Base-by-base conservation (phyloP, 805 yeast species). In the Metschnikowia borealis region DNA sequence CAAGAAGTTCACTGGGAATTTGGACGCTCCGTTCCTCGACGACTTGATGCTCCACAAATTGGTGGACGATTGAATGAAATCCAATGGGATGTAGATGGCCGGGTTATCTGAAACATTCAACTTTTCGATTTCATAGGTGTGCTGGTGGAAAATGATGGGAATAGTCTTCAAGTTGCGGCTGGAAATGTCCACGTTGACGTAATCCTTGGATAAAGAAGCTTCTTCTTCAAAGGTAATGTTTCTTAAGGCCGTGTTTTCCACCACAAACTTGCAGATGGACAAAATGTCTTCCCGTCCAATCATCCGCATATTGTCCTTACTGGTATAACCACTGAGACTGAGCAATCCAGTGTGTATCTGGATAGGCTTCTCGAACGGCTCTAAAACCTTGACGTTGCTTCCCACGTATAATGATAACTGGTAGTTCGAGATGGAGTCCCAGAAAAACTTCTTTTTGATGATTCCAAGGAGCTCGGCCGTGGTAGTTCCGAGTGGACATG, bases 81-180 rank as follows among this genome's bases (percentile, higher is more conserved):
- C 96, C 49, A 82, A 70, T 0, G 97, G 96, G 33, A 91, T 72
- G 52, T 83, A 81, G 47, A 92, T 84, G 15, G 95, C 86, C 3
- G 96, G 96, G 63, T 91, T 91, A 54, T 85, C 82, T 2, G 95
- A 86, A 7, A 89, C 89, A 65, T 91, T 92, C 53, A 91, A 73
- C 53, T 84, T 77, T 58, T 86, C 87, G 51, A 91, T 89, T 54
- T 88, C 92, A 49, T 84, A 79, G 0, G 96, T 87, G 52, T 82
- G 87, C 57, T 82, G 87, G 63, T 85, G 89, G 54, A 91, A 80
- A 29, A 86, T 77, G 48, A 89, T 85, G 0, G 97, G 97, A 6
- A 92, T 87, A 17, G 89, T 88, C 54, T 88, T 89, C 49, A 91
- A 71, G 58, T 86, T 84, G 72, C 86, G 78, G 49, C 86, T 81